Evolutionary conservation across 108 stramenopile species (phyloP).

Genomic region (Schizochytrium sp.): DNA sequence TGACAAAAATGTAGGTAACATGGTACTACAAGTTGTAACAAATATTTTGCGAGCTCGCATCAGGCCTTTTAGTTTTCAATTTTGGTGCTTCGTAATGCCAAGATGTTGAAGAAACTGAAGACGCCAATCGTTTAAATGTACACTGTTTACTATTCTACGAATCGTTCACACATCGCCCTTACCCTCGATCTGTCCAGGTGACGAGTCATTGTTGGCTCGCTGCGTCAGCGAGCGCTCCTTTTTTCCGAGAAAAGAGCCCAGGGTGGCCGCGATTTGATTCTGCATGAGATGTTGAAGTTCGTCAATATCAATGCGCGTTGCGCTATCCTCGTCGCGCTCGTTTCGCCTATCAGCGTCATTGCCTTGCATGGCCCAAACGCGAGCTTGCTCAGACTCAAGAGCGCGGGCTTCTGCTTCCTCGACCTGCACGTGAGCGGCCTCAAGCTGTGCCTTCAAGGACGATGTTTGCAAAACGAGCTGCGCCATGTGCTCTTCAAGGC

Average conservation of each 20-base stretch:
- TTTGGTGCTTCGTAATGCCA: no score
- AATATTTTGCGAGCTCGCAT: no score
- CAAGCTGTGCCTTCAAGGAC: not conserved
- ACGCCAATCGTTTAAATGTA: no score
- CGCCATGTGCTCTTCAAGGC: not conserved
- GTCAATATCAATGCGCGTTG: not conserved
- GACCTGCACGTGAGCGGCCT: not conserved
- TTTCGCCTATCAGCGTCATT: not conserved
- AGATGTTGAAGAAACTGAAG: no score
- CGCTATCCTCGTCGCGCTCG: not conserved
- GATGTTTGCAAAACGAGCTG: not conserved
- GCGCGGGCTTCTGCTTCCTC: not conserved
- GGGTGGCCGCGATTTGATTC: not conserved
- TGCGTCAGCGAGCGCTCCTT: not conserved
- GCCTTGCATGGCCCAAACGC: not conserved
- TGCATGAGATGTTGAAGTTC: not conserved
- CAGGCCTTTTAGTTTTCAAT: no score
- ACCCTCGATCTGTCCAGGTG: no score
- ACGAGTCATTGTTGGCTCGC: not conserved
- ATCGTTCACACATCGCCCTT: no score
- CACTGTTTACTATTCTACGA: no score
- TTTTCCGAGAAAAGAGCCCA: not conserved
- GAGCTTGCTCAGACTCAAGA: not conserved
- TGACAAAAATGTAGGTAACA: no score
- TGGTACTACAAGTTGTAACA: no score